Percentiles rank a stretch among this genome's conserved stretches.
phyloP scores from a whole-genome alignment of 2,329 filamentous ascomycete species.

The Penicillium sp. region DNA sequence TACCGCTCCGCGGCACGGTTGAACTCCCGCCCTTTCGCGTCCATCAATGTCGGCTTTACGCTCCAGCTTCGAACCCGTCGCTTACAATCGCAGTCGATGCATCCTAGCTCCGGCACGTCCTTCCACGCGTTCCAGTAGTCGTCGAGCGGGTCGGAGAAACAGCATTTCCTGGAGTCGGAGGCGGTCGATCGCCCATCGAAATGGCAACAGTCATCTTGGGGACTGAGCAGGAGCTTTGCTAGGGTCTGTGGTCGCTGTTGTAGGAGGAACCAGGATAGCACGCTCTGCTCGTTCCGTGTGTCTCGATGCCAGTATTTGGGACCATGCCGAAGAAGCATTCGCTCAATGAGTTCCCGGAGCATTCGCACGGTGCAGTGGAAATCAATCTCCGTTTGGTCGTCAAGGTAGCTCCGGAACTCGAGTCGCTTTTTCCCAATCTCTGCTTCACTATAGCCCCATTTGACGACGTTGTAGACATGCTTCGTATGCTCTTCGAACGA shows the following conservation, averaged over 20 bases:
- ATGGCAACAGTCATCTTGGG: slow-evolving; percentile 33
- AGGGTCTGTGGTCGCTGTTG: slow-evolving; percentile 31
- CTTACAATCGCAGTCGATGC: slow-evolving; percentile 32
- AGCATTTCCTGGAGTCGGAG: slow-evolving; percentile 23
- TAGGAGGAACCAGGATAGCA: slow-evolving; percentile 36
- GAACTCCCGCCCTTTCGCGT: slow-evolving; percentile 31
- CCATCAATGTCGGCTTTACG: slow-evolving; percentile 34
- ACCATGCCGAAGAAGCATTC: slow-evolving; percentile 36
- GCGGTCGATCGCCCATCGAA: slow-evolving; percentile 26
- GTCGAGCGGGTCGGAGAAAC: slow-evolving; percentile 33
- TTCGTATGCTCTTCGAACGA: slow-evolving; percentile 28
- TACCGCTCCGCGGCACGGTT: slow-evolving; percentile 33
- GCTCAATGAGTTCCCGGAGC: slow-evolving; percentile 35
- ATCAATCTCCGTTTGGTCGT: slow-evolving; percentile 31
- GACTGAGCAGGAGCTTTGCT: slow-evolving; percentile 31
- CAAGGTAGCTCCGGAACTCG: slow-evolving; percentile 30
- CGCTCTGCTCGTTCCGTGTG: slow-evolving; percentile 31
- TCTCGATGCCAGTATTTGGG: slow-evolving; percentile 34
- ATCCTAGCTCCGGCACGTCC: slow-evolving; percentile 29
- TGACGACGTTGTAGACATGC: slow-evolving; percentile 31
- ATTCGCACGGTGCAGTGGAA: slow-evolving; percentile 36
- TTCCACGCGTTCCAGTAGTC: slow-evolving; percentile 36
- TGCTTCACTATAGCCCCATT: slow-evolving; percentile 30
- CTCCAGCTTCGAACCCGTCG: slow-evolving; percentile 33
- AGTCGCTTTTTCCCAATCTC: slow-evolving; percentile 32